Evolutionary conservation across 306 rosid genomes (phyloP).

Genomic region (Delonix regia): DNA sequence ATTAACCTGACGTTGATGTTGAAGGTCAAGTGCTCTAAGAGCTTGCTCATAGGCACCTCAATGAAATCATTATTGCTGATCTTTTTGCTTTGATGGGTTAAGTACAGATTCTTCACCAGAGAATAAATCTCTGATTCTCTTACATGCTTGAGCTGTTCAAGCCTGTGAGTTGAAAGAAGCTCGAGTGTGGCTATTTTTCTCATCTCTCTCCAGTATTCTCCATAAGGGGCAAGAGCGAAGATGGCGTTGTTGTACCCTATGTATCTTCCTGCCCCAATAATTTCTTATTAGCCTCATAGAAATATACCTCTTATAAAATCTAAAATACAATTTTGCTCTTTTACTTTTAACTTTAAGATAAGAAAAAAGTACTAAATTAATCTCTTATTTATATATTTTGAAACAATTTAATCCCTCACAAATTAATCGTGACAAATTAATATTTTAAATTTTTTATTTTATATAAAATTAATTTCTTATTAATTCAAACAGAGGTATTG

Average conservation of each 20-base stretch:
- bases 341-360: too few species aligned
- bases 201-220: slow-evolving; percentile 62
- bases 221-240: slow-evolving; percentile 60
- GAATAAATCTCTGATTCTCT: slow-evolving; percentile 42
- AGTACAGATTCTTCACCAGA: slow-evolving; percentile 47
- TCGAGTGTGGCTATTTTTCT: slow-evolving; percentile 51
- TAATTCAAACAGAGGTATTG: too few species aligned
- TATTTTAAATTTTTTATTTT: too few species aligned
- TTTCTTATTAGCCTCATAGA: too few species aligned
- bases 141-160: slow-evolving; percentile 48
- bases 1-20: slow-evolving; percentile 49
- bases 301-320: too few species aligned
- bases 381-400: too few species aligned
- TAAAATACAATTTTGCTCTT: too few species aligned
- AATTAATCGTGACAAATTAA: too few species aligned
- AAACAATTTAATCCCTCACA: too few species aligned
- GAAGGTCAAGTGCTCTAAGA: slow-evolving; percentile 59
- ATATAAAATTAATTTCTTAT: too few species aligned
- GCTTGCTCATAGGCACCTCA: slow-evolving; percentile 40
- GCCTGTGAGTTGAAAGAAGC: slow-evolving; percentile 41
- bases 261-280: slow-evolving; percentile 30
- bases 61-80: not conserved
- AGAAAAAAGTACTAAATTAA: too few species aligned
- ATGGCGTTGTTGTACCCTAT: slow-evolving; percentile 53
- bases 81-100: not conserved